phyloP scores from a whole-genome alignment of 2,329 filamentous ascomycete genomes.

The Esteya vermicola region DNA sequence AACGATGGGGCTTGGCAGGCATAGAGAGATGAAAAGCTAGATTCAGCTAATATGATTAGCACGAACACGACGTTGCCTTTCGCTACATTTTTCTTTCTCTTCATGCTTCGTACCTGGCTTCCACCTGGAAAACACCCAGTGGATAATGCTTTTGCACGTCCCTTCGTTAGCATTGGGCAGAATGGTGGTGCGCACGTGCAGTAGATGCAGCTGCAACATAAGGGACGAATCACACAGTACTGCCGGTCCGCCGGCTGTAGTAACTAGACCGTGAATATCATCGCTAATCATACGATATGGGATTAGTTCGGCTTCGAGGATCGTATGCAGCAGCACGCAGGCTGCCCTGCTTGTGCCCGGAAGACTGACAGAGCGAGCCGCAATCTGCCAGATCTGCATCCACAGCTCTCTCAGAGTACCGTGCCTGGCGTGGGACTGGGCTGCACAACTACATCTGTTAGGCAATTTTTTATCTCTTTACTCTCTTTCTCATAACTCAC shows the following conservation, averaged over 20 bases:
- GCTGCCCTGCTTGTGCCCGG: slow-evolving; percentile 61
- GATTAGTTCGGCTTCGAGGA: slow-evolving; percentile 54
- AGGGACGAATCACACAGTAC: slow-evolving; percentile 68
- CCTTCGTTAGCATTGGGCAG: slow-evolving; percentile 54
- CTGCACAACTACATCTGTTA: slow-evolving; percentile 25
- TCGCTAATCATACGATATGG: slow-evolving; percentile 53
- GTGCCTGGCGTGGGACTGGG: slow-evolving; percentile 25
- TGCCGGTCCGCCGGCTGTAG: slow-evolving; percentile 65
- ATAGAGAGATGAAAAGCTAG: slow-evolving; percentile 49
- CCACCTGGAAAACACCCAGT: slow-evolving; percentile 77
- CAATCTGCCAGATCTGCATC: slow-evolving; percentile 63
- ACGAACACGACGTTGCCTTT: too few species aligned
- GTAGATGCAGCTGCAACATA: slow-evolving; percentile 53
- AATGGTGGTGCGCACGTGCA: slow-evolving; percentile 51
- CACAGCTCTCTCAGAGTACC: slow-evolving; percentile 37
- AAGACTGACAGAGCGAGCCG: slow-evolving; percentile 55
- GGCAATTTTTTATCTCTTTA: slow-evolving; percentile 19
- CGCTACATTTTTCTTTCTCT: neutral
- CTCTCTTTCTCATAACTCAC: slow-evolving; percentile 29
- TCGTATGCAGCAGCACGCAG: slow-evolving; percentile 54
- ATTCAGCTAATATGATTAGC: slow-evolving; percentile 37
- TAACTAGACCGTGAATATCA: slow-evolving; percentile 57
- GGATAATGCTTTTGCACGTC: slow-evolving; percentile 57
- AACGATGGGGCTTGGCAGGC: slow-evolving; percentile 48
- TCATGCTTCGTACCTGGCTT: slow-evolving; percentile 49